Evolutionary conservation across 768 basidiomycete species (phyloP).

Genomic region (Suillus placidus): DNA sequence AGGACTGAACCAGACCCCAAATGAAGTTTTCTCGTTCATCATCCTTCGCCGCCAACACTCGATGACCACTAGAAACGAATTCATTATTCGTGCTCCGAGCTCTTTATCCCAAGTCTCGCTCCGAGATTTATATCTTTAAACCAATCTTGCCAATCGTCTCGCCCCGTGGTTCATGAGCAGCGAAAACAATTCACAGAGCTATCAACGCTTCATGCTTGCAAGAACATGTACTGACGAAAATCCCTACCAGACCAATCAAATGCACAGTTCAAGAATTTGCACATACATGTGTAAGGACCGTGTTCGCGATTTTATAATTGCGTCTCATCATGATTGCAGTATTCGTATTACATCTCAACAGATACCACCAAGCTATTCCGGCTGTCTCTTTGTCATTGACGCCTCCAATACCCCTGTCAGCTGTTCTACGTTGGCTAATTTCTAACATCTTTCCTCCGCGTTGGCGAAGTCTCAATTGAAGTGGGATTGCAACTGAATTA

Average conservation of each 20-base stretch:
- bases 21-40: not conserved
- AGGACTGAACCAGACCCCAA: not conserved
- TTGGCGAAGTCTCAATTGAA: not conserved
- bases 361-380: slow-evolving; percentile 40
- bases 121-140: not conserved
- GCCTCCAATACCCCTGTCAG: slow-evolving; percentile 71
- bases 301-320: not conserved
- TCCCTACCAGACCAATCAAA: not conserved
- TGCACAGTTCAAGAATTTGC: not conserved
- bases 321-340: slow-evolving; percentile 36
- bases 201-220: not conserved
- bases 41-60: not conserved
- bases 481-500: not conserved
- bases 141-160: not conserved
- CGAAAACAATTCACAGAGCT: not conserved
- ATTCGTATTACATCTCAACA: slow-evolving; percentile 70
- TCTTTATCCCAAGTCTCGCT: not conserved
- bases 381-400: slow-evolving; percentile 74
- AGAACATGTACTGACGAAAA: not conserved
- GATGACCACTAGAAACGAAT: not conserved
- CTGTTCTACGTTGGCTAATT: slow-evolving; percentile 64
- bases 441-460: slow-evolving; percentile 39
- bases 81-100: not conserved
- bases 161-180: not conserved
- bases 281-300: slow-evolving; percentile 33